Conservation (phyloP, 148 eudicot species). For the Rhododendron ferrugineum region DNA sequence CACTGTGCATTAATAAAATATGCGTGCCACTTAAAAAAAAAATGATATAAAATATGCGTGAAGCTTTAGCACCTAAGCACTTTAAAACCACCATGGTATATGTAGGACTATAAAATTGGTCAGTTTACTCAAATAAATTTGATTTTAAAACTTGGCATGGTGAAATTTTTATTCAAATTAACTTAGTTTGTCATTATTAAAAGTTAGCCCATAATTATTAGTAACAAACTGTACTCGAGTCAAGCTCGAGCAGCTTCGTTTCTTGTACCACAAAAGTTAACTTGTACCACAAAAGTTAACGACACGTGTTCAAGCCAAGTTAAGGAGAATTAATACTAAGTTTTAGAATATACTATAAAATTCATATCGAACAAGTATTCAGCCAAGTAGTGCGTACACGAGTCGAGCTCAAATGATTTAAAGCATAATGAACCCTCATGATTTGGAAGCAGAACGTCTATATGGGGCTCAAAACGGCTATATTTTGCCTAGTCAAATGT, state of each 20-base stretch:
- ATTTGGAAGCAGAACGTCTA: background rate
- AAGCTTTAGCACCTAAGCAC: background rate
- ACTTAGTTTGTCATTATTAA: too few relatives aligned
- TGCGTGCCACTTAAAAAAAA: background rate
- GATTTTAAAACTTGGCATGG: too few relatives aligned
- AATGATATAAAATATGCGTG: background rate
- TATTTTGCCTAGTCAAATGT: background rate
- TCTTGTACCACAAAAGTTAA: background rate
- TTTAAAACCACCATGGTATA: background rate
- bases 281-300: background rate
- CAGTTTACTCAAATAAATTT: too few relatives aligned
- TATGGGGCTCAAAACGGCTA: too few relatives aligned
- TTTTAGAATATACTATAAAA: too few relatives aligned
- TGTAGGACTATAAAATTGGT: background rate
- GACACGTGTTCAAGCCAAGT: background rate
- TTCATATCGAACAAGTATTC: too few relatives aligned
- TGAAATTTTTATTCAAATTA: too few relatives aligned
- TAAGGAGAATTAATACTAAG: too few relatives aligned
- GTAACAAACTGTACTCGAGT: background rate
- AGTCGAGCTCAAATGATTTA: background rate
- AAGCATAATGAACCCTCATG: background rate
- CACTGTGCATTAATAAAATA: too few relatives aligned
- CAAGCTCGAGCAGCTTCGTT: background rate
- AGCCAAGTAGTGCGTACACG: background rate
- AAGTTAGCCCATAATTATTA: too few relatives aligned